Evolutionary conservation across 2,329 filamentous ascomycete genomes (phyloP), one percentile per base, ranked within the genome.

Genomic region (Periconia sp.): DNA sequence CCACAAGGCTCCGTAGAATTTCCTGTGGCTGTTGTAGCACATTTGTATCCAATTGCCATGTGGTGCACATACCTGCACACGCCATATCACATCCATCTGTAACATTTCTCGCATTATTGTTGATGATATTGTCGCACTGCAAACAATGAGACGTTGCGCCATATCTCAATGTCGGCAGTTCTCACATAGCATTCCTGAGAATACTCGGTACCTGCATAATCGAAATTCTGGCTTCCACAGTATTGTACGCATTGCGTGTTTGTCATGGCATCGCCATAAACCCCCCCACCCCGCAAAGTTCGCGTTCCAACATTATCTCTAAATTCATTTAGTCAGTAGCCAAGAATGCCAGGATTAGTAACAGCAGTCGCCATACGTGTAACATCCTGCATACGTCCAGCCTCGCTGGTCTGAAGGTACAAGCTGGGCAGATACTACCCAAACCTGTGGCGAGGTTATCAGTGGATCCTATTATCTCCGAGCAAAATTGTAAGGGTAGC

Each of bases 301-400:
- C 59, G 53, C 30, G 11, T 7, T 19, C 35, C 41, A 3, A 58
- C 52, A 11, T 17, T 19, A 41, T 61, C 60, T 20, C 58, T 63
- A 42, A n/a, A 19, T 37, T 11, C 15, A 9, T 14, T 49, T 9
- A 55, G 53, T 43, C 42, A 35, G 19, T n/a, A 7, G 42, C 43
- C 11, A 40, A 41, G 11, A 15, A 17, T 40, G 31, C 17, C 31
- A 15, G 23, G 19, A 17, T 15, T n/a, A 2, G 19, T 20, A 14
- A 30, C 11, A 18, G 9, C 15, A 10, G 18, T 27, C 41, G 17
- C 57, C 61, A 35, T 68, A 69, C 53, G 58, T 62, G 53, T 65
- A 71, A 51, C 69, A 72, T 43, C 69, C 69, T 30, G 52, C 33
- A 45, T 61, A 70, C 5, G 41, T 48, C 69, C 69, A 72, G 33